phyloP scores from a whole-genome alignment of 176 grass and related monocot species.

The Carex cristatella region DNA sequence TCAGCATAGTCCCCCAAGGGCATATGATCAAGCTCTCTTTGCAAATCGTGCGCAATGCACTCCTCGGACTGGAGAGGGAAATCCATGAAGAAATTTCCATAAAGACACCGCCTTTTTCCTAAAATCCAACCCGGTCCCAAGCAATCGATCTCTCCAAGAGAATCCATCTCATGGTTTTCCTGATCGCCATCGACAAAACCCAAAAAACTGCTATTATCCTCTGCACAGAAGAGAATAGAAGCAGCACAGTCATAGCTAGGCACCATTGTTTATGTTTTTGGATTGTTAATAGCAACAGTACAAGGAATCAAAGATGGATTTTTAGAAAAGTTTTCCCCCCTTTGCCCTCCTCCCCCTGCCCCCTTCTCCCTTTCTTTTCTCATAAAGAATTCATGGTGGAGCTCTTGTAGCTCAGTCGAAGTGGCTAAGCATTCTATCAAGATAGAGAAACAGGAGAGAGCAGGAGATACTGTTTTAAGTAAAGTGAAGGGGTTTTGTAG shows the following conservation, averaged over 20 bases:
- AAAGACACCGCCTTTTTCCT: conserved; percentile 24
- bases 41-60: conserved; percentile 49
- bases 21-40: conserved; percentile 56
- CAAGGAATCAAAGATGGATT: conserved; percentile 22
- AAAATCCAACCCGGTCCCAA: conserved; percentile 16
- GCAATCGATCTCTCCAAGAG: conserved; percentile 18
- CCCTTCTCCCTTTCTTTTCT: conserved; percentile 27
- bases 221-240: conserved; percentile 75
- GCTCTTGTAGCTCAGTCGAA: conserved; percentile 12
- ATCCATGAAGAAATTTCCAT: conserved; percentile 38
- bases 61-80: conserved; percentile 63
- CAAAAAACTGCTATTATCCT: conserved; percentile 74
- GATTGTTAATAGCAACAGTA: not conserved
- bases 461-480: conserved; percentile 21
- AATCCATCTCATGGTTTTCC: conserved; percentile 8
- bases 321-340: conserved; percentile 9
- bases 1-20: conserved; percentile 55
- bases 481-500: conserved; percentile 61
- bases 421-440: conserved; percentile 1
- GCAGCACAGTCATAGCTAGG: conserved; percentile 67
- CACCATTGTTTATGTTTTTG: conserved; percentile 33
- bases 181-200: conserved; percentile 54
- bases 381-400: conserved; percentile 29
- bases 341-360: conserved; percentile 38
- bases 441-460: conserved; percentile 27